Percentiles rank a stretch among this genome's conserved stretches.
Conservation (phyloP, 441 rosid genomes). For the Euphorbia celastroides region DNA sequence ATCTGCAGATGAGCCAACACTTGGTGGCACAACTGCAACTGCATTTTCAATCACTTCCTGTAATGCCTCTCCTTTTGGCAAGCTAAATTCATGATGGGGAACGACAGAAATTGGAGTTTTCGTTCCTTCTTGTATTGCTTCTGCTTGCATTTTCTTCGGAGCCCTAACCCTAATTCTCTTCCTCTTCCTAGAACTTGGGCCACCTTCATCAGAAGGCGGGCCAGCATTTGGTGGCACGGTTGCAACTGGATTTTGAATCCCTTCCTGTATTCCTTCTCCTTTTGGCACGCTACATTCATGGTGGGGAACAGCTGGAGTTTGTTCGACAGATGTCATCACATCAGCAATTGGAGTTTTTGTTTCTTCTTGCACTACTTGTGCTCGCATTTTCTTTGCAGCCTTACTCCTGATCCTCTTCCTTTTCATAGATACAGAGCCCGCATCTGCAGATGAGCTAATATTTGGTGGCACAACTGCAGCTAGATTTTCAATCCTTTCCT, state of each 20-base stretch:
- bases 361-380: background rate
- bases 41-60: conserved; percentile 19
- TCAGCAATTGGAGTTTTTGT: background rate
- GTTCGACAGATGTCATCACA: background rate
- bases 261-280: conserved; percentile 8
- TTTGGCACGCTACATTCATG: conserved; percentile 3
- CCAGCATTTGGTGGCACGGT: conserved; percentile 20
- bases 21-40: conserved; percentile 22
- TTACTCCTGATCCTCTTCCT: conserved; percentile 23
- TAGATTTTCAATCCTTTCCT: conserved; percentile 19
- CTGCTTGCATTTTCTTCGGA: conserved; percentile 27
- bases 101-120: background rate
- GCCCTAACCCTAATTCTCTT: conserved; percentile 23
- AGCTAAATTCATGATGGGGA: conserved; percentile 13
- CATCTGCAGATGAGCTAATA: conserved; percentile 5
- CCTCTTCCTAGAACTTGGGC: conserved; percentile 19
- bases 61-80: conserved; percentile 10
- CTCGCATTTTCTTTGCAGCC: conserved; percentile 29
- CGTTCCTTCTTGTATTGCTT: background rate
- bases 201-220: conserved; percentile 8
- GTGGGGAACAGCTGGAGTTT: background rate
- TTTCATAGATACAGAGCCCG: conserved; percentile 15
- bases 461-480: conserved; percentile 22
- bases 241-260: conserved; percentile 19
- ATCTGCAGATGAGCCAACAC: conserved; percentile 2